Evolutionary conservation across 257 asterid genomes (phyloP).

Genomic region (Nicotiana tabacum): DNA sequence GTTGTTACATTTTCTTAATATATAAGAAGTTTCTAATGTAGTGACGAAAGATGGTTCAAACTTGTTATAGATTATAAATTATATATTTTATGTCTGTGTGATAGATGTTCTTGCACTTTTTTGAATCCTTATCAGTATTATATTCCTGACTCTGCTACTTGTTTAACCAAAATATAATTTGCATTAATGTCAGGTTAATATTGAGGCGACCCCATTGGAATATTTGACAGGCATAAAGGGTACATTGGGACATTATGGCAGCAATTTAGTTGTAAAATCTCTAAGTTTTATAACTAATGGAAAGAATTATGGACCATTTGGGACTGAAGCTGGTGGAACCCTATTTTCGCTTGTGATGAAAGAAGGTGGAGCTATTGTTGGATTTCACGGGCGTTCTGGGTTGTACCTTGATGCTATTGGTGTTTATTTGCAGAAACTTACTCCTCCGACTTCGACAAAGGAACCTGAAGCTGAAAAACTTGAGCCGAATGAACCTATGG

Average conservation of each 20-base stretch:
- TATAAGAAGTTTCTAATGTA: neutral
- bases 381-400: constrained; percentile 13
- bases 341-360: neutral
- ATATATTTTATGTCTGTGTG: neutral
- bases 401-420: constrained; percentile 12
- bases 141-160: fast-evolving
- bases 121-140: too few relatives aligned
- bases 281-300: neutral
- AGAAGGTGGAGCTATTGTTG: constrained; percentile 15
- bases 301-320: constrained; percentile 12
- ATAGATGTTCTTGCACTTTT: neutral
- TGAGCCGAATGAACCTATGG: neutral
- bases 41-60: neutral
- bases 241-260: neutral
- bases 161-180: neutral
- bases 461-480: neutral
- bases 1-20: too few relatives aligned
- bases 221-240: constrained; percentile 12
- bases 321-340: neutral
- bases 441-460: neutral
- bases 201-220: neutral
- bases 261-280: neutral
- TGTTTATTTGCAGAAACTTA: neutral
- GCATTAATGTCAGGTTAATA: neutral
- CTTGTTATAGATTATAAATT: too few relatives aligned